phyloP scores from a whole-genome alignment of 208 protist species.

The Angomonas ambiguus region DNA sequence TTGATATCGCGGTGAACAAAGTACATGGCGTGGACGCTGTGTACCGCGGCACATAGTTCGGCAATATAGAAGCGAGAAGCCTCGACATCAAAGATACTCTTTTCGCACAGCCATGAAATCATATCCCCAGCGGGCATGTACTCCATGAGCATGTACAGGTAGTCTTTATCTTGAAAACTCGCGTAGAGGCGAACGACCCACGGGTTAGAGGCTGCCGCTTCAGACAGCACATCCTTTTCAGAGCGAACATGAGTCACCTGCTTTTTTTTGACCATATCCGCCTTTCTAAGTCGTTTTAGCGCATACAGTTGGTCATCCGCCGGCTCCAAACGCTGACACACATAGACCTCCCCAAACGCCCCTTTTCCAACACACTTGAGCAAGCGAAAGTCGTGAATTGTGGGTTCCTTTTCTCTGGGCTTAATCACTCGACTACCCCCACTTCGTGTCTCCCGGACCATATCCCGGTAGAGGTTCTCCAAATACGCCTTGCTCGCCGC shows the following conservation, averaged over 20 bases:
- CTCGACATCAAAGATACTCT: conserved; percentile 82
- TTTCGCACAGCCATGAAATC: conserved; percentile 90
- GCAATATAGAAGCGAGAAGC: conserved; percentile 91
- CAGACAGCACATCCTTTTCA: conserved; percentile 88
- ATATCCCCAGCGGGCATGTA: conserved; percentile 93
- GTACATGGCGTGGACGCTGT: conserved; percentile 88
- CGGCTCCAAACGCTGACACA: conserved; percentile 78
- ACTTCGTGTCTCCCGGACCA: conserved; percentile 51
- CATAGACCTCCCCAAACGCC: conserved; percentile 89
- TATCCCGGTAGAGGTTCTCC: conserved; percentile 80
- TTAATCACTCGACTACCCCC: conserved; percentile 49
- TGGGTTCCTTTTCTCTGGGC: conserved; percentile 64
- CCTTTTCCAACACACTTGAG: conserved; percentile 87
- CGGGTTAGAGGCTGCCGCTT: conserved; percentile 68
- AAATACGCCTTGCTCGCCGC: conserved; percentile 81
- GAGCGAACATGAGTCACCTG: conserved; percentile 88
- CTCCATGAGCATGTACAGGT: conserved; percentile 94
- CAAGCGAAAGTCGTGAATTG: conserved; percentile 80
- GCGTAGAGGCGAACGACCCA: conserved; percentile 89
- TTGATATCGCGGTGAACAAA: conserved; percentile 97
- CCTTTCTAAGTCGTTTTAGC: conserved; percentile 89
- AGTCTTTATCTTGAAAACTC: conserved; percentile 91
- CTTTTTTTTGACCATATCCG: conserved; percentile 87
- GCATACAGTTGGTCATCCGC: conserved; percentile 71
- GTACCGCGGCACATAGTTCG: conserved; percentile 86